Conservation (phyloP, 75 land plant genomes). For the Azolla pinnata region DNA sequence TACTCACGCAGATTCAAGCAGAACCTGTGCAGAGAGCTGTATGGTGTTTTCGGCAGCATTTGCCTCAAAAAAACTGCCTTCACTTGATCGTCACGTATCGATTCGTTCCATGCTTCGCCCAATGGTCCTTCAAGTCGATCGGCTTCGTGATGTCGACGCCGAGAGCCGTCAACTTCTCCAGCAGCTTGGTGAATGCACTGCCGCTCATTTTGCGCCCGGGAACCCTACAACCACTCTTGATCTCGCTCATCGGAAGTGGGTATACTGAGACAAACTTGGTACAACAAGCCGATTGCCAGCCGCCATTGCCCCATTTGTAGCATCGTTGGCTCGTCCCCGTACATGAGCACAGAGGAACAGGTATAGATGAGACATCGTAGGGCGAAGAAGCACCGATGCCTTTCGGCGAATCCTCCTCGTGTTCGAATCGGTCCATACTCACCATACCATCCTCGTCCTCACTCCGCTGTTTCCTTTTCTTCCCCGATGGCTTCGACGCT, state of each 20-base stretch:
- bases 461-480: neutral
- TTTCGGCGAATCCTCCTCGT: neutral
- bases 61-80: constrained; percentile 15
- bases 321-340: constrained; percentile 54
- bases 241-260: constrained; percentile 49
- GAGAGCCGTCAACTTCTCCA: constrained; percentile 45
- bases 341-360: constrained; percentile 58
- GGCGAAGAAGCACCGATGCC: constrained; percentile 30
- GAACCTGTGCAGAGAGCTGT: too few relatives aligned
- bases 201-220: constrained; percentile 70
- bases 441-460: neutral
- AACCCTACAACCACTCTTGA: constrained; percentile 46
- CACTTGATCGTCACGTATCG: constrained; percentile 73
- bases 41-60: too few relatives aligned
- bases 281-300: constrained; percentile 73
- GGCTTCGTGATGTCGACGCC: constrained; percentile 41
- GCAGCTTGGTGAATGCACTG: constrained; percentile 54
- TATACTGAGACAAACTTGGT: constrained; percentile 46
- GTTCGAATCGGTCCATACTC: neutral
- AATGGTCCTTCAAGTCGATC: constrained; percentile 45
- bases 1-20: too few relatives aligned
- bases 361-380: constrained; percentile 42
- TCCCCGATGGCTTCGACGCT: neutral
- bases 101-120: constrained; percentile 82
- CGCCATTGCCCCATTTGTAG: constrained; percentile 62